phyloP scores from a whole-genome alignment of 1,139 yeast species.

The Pneumocystis wakefieldiae region DNA sequence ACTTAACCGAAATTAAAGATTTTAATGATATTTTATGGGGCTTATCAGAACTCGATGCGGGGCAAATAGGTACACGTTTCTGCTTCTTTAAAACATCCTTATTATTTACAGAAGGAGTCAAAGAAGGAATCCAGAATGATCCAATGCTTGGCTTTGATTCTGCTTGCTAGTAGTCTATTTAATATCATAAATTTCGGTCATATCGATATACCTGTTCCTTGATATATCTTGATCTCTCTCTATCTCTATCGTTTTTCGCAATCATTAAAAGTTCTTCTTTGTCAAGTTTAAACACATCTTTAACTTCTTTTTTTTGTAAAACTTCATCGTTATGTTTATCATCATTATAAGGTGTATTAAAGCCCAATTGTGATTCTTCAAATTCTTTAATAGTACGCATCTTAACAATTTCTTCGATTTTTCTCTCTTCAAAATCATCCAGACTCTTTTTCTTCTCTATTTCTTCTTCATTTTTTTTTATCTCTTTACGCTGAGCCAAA shows the following conservation, averaged over 20 bases:
- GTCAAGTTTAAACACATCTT: conserved; percentile 3
- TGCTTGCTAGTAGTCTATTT: background rate
- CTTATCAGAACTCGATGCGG: conserved; percentile 11
- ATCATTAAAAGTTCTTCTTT: conserved; percentile 1
- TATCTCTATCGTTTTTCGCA: conserved; percentile 3
- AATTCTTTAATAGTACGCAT: conserved; percentile 5
- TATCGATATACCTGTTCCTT: background rate
- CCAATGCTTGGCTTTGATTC: background rate
- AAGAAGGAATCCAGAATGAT: conserved; percentile 13
- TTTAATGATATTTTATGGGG: conserved; percentile 13
- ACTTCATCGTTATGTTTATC: background rate
- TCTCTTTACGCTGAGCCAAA: conserved; percentile 12
- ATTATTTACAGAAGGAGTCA: conserved; percentile 6
- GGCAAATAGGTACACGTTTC: conserved; percentile 11
- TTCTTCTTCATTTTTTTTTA: conserved; percentile 11
- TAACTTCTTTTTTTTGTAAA: background rate
- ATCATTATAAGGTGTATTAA: background rate
- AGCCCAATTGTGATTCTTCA: background rate
- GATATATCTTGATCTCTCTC: background rate
- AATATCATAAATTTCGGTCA: background rate
- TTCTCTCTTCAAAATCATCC: conserved; percentile 5
- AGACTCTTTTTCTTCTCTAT: conserved; percentile 3
- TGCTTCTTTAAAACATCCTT: conserved; percentile 1
- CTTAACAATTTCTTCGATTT: conserved; percentile 2
- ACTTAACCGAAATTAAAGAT: conserved; percentile 10